Conservation (phyloP, 306 rosid genomes). For the Sechiopsis laciniata region DNA sequence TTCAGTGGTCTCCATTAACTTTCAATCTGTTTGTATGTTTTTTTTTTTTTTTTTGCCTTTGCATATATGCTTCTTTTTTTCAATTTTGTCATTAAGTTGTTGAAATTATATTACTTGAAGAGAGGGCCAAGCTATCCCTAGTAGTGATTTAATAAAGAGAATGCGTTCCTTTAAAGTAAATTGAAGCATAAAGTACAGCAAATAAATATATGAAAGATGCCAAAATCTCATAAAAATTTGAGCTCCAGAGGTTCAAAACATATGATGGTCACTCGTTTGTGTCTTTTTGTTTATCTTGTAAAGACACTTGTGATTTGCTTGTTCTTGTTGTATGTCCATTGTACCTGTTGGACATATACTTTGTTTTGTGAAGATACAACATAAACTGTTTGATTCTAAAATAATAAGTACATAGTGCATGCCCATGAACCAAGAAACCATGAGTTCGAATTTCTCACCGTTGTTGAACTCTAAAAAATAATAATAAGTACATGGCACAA, state of each 20-base stretch:
- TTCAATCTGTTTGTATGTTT: background rate
- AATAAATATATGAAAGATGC: background rate
- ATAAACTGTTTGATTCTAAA: background rate
- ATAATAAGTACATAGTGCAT: background rate
- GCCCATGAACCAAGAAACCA: too few species aligned
- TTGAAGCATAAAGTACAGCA: background rate
- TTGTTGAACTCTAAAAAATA: too few species aligned
- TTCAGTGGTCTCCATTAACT: constrained; percentile 17
- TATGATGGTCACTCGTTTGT: background rate
- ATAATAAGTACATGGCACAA: background rate
- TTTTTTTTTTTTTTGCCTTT: background rate
- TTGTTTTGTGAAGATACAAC: background rate
- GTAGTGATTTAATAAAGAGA: background rate
- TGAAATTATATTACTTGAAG: background rate
- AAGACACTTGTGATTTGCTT: constrained; percentile 4
- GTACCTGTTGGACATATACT: background rate
- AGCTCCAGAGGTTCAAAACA: background rate
- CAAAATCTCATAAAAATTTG: background rate
- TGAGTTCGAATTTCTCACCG: too few species aligned
- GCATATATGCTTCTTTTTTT: background rate
- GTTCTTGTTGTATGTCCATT: background rate
- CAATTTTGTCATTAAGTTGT: background rate
- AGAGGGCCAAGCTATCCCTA: background rate
- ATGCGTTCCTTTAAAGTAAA: background rate
- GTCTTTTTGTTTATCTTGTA: constrained; percentile 1